Evolutionary conservation across 1,284 basidiomycete genomes (phyloP), one percentile per base, ranked within the genome.

Genomic region (Veloporphyrellus conicus): DNA sequence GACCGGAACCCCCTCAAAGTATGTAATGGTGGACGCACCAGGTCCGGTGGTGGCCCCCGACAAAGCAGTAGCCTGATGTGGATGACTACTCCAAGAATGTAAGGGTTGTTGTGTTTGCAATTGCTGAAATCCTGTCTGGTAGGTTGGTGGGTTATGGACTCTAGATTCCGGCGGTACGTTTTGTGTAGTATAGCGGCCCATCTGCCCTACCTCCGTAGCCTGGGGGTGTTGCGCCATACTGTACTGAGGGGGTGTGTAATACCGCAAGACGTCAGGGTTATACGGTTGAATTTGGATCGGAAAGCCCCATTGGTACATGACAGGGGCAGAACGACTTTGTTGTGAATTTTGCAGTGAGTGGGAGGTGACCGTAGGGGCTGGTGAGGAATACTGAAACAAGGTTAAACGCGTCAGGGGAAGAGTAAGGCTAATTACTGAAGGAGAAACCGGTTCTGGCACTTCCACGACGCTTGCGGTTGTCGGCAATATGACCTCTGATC

Each of bases 381-480:
- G 23, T 14, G 43, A 28, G n/a, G 48, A 31, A 48, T 55, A 27
- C 60, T 61, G 16, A 29, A 47, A 39, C 15, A 34, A 48, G 16
- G 20, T 25, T 36, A 19, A 47, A 14, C 9, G 14, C 15, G 16
- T 54, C 31, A 62, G 47, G 35, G 32, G 5, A 43, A 41, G 14
- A 41, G 16, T 28, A 16, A 41, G 8, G 32, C 6, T 11, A 47
- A 48, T 52, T 52, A 67, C 61, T 18, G 45, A 43, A 40, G 48
- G 34, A 43, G 50, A 38, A 15, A 54, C 44, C 38, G 52, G 38
- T 19, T 66, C 63, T 3, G 55, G 54, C 8, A 63, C 58, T 37
- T 63, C 62, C 15, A 67, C 62, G 14, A 63, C 45, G 23, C 60
- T 67, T 43, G 62, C 64, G 18, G 61, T 67, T 48, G 55, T 67